Percentiles rank a stretch among this genome's conserved stretches.
phyloP scores from a whole-genome alignment of 495 filamentous ascomycete species.

The Xylaria longipes region DNA sequence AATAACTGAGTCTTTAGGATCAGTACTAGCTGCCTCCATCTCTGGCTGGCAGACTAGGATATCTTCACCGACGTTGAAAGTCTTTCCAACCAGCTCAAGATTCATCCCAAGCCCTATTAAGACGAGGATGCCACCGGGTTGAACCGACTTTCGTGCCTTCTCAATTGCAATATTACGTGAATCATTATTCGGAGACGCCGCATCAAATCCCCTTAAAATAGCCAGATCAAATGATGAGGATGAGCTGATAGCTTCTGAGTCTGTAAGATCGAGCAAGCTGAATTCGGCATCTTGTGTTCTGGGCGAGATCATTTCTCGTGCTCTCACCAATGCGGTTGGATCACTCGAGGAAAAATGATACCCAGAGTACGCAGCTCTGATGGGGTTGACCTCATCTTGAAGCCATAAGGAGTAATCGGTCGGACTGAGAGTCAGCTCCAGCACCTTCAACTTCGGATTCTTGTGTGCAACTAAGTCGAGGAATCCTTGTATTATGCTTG shows the following conservation, averaged over 20 bases:
- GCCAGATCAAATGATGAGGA: neutral
- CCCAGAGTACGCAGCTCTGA: neutral
- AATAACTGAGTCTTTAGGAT: neutral
- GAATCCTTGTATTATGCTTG: neutral
- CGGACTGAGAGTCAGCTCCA: neutral
- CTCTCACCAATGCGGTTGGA: neutral
- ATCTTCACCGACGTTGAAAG: neutral
- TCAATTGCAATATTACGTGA: neutral
- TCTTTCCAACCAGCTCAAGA: neutral
- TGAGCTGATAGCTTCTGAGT: neutral
- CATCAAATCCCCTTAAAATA: neutral
- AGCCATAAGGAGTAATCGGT: neutral
- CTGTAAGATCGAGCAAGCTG: neutral
- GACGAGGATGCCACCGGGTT: neutral
- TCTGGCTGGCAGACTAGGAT: neutral
- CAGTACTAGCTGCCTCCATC: neutral
- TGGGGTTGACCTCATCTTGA: neutral
- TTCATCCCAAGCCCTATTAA: neutral
- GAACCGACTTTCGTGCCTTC: neutral
- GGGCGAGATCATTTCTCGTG: neutral
- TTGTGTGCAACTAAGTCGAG: neutral
- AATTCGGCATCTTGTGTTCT: neutral
- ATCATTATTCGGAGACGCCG: neutral
- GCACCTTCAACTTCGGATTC: neutral
- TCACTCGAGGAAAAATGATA: neutral